phyloP scores from a whole-genome alignment of 2,329 filamentous ascomycete species.

The Alternaria viburni region DNA sequence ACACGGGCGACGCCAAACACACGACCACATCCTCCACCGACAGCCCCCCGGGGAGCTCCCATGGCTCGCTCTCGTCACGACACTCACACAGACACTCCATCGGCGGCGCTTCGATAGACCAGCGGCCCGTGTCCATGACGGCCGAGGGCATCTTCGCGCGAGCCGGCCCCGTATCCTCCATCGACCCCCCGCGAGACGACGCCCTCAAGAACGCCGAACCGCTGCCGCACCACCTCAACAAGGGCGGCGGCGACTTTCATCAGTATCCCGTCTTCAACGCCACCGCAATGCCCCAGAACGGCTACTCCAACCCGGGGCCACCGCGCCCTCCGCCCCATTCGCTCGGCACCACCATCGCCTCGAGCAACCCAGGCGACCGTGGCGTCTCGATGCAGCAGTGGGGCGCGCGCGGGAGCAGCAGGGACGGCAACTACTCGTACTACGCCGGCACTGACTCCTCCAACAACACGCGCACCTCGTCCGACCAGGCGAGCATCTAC shows the following conservation, averaged over 20 bases:
- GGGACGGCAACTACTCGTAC: constrained; percentile 31
- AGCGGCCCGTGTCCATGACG: constrained; percentile 66
- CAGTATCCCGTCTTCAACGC: constrained; percentile 81
- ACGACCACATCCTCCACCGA: constrained; percentile 66
- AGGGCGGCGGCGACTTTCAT: constrained; percentile 78
- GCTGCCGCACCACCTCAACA: constrained; percentile 83
- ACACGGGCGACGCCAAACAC: constrained; percentile 17
- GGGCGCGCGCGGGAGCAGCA: constrained; percentile 55
- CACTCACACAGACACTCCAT: constrained; percentile 60
- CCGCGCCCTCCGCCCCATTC: constrained; percentile 65
- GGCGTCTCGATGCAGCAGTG: constrained; percentile 80
- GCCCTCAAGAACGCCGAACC: constrained; percentile 77
- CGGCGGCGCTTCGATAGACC: constrained; percentile 68
- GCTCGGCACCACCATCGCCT: constrained; percentile 68
- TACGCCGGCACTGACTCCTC: constrained; percentile 50
- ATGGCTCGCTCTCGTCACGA: constrained; percentile 73
- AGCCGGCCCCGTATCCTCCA: constrained; percentile 83
- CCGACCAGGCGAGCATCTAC: constrained; percentile 70
- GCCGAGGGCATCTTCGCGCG: constrained; percentile 71
- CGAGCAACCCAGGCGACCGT: constrained; percentile 69
- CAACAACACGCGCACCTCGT: constrained; percentile 61
- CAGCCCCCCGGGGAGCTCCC: constrained; percentile 66
- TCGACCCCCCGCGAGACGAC: constrained; percentile 77
- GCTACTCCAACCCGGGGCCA: constrained; percentile 60
- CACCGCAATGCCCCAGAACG: constrained; percentile 56